Percentiles rank a stretch among this genome's conserved stretches.
phyloP scores from a whole-genome alignment of 2,329 filamentous ascomycete species.

The Clonostachys rosea region DNA sequence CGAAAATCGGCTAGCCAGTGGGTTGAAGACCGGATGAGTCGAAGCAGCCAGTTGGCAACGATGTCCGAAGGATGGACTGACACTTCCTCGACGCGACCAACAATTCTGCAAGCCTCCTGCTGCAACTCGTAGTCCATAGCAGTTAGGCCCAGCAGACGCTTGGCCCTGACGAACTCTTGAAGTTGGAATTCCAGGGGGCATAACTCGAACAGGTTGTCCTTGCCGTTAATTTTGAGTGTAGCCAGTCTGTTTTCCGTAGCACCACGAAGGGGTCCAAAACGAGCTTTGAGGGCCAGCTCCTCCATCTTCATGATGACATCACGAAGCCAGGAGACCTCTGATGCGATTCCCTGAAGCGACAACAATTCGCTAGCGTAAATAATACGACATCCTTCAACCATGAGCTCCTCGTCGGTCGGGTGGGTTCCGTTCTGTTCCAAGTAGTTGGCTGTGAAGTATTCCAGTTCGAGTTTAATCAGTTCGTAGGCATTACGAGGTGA shows the following conservation, averaged over 20 bases:
- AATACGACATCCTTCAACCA: conserved; percentile 54
- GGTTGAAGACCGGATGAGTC: conserved; percentile 41
- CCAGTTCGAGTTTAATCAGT: conserved; percentile 52
- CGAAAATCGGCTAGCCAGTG: conserved; percentile 54
- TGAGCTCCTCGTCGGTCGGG: conserved; percentile 48
- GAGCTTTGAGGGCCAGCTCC: conserved; percentile 33
- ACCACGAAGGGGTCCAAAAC: conserved; percentile 40
- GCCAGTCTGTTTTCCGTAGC: conserved; percentile 41
- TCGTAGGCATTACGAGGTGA: conserved; percentile 56
- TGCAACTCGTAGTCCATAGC: conserved; percentile 57
- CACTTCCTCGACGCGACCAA: conserved; percentile 50
- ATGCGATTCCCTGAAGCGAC: conserved; percentile 29
- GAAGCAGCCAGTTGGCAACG: conserved; percentile 51
- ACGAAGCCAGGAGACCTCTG: conserved; percentile 47
- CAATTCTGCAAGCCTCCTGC: conserved; percentile 51
- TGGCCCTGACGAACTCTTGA: conserved; percentile 46
- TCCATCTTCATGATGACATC: conserved; percentile 51
- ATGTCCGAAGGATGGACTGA: conserved; percentile 42
- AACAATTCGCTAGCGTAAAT: conserved; percentile 48
- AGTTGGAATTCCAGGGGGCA: conserved; percentile 52
- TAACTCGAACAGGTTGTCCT: conserved; percentile 50
- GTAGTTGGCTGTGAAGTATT: conserved; percentile 43
- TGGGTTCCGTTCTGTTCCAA: conserved; percentile 29
- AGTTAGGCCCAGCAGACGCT: conserved; percentile 49
- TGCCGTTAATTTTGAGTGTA: conserved; percentile 51